A percentile compares a stretch with the other conserved stretches of the same genome.
These are phyloP conservation scores for Vishniacozyma victoriae DNA, from an alignment of 768 basidiomycete genomes.

Conservation along the genomic window DNA sequence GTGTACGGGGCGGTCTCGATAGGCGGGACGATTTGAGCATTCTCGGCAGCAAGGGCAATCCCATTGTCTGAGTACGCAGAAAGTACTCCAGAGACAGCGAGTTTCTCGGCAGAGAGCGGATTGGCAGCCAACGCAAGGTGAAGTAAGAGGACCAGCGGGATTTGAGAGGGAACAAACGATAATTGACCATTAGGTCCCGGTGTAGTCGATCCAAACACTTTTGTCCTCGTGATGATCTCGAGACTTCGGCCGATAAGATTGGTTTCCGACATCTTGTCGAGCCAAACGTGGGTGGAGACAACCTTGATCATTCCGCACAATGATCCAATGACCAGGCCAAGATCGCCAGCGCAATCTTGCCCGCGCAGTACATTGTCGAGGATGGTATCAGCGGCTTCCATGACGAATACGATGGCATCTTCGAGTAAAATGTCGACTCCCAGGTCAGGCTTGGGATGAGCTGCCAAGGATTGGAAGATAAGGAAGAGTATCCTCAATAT, in stretches of 20 bases:
- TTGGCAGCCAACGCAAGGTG: conserved; percentile 77
- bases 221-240: conserved; percentile 63
- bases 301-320: conserved; percentile 9
- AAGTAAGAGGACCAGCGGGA: conserved; percentile 73
- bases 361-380: conserved; percentile 20
- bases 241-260: conserved; percentile 71
- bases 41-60: conserved; percentile 68
- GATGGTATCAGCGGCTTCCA: conserved; percentile 48
- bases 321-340: conserved; percentile 23
- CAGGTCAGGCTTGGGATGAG: conserved; percentile 2
- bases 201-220: conserved; percentile 60
- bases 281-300: conserved; percentile 59
- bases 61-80: conserved; percentile 76
- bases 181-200: too few species aligned
- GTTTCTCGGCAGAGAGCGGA: conserved; percentile 70
- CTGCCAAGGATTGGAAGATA: conserved; percentile 54
- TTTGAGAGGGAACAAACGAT: conserved; percentile 65
- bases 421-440: conserved; percentile 61
- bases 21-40: conserved; percentile 62
- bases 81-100: conserved; percentile 76
- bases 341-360: conserved; percentile 11
- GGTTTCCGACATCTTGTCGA: conserved; percentile 71
- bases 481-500: conserved; percentile 77
- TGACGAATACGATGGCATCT: conserved; percentile 54
- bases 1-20: conserved; percentile 66